Conservation (phyloP, 331 rosid species). For the Prunus yedoensis region DNA sequence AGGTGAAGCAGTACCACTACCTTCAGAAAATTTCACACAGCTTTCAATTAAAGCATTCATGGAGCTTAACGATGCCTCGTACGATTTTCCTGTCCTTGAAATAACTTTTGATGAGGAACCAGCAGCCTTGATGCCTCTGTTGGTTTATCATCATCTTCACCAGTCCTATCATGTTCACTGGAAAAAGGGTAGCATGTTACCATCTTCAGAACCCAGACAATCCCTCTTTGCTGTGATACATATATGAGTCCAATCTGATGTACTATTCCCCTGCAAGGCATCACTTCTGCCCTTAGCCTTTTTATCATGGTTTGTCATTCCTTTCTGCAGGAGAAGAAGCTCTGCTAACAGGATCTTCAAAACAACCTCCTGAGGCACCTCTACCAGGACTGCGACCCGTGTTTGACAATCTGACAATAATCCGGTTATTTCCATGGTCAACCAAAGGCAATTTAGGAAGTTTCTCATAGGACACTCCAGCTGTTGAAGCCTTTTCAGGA, state of each 20-base stretch:
- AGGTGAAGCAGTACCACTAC: slow-evolving; percentile 37
- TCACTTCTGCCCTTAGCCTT: slow-evolving; percentile 40
- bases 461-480: slow-evolving; percentile 42
- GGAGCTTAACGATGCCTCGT: slow-evolving; percentile 69
- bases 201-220: slow-evolving; percentile 55
- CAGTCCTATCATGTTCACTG: slow-evolving; percentile 41
- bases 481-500: slow-evolving; percentile 47
- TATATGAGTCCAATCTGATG: slow-evolving; percentile 44
- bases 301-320: slow-evolving; percentile 50
- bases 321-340: slow-evolving; percentile 65
- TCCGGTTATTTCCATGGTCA: slow-evolving; percentile 53
- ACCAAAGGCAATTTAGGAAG: slow-evolving; percentile 39
- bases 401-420: slow-evolving; percentile 76
- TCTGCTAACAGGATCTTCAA: slow-evolving; percentile 54
- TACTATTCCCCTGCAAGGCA: slow-evolving; percentile 36
- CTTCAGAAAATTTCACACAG: slow-evolving; percentile 71
- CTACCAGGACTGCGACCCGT: slow-evolving; percentile 60
- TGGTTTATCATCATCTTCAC: slow-evolving; percentile 38
- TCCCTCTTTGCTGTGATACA: slow-evolving; percentile 53
- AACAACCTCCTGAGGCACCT: slow-evolving; percentile 48
- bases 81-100: slow-evolving; percentile 44
- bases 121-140: slow-evolving; percentile 37
- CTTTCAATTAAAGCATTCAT: slow-evolving; percentile 79
- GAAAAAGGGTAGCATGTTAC: slow-evolving; percentile 44
- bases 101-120: slow-evolving; percentile 49